Conservation (phyloP, 1,284 basidiomycete genomes). For the Somion occarium region DNA sequence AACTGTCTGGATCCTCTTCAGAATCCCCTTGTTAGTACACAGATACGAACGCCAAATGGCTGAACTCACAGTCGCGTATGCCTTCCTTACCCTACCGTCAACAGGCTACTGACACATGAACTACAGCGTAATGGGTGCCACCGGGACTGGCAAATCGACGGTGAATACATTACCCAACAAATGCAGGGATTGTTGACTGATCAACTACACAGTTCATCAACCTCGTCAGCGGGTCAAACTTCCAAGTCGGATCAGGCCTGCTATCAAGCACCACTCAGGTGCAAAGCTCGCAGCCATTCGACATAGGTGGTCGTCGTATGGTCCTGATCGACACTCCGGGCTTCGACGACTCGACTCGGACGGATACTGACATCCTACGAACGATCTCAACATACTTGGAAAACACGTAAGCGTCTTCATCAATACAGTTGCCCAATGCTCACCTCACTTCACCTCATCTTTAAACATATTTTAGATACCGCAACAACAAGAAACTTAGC, state of each 20-base stretch:
- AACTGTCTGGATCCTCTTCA: too few relatives aligned
- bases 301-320: constrained; percentile 23
- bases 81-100: too few relatives aligned
- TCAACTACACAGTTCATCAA: constrained; percentile 25
- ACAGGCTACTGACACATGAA: too few relatives aligned
- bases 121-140: constrained; percentile 18
- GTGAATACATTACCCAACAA: constrained; percentile 5
- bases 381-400: constrained; percentile 2
- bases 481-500: constrained; percentile 34
- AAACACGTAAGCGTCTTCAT: background rate
- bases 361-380: constrained; percentile 16
- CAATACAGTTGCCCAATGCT: background rate
- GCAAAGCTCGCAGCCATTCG: constrained; percentile 11
- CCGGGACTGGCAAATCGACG: constrained; percentile 20
- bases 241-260: constrained; percentile 14
- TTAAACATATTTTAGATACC: constrained; percentile 25
- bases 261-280: constrained; percentile 16
- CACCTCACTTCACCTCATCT: background rate
- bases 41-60: too few relatives aligned
- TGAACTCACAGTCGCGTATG: too few relatives aligned
- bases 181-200: background rate
- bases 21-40: too few relatives aligned
- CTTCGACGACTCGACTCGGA: constrained; percentile 31
- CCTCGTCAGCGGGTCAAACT: constrained; percentile 16
- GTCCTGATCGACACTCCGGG: constrained; percentile 33